Percentiles rank a stretch among this genome's conserved stretches.
Conservation (phyloP, 2,329 filamentous ascomycete genomes). For the Metarhizium sp. region DNA sequence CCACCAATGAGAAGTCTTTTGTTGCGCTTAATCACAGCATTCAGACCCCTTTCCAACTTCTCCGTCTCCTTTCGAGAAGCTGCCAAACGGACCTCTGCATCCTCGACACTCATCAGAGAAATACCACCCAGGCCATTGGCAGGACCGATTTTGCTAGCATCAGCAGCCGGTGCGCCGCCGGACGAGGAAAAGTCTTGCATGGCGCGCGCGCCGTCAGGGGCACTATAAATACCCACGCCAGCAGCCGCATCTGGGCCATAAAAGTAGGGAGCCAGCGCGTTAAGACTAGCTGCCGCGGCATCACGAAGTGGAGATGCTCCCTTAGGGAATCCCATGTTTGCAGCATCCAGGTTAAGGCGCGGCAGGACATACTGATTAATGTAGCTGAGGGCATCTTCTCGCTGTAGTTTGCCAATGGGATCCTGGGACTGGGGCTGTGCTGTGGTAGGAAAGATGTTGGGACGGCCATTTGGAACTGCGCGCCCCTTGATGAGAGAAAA, state of each 20-base stretch:
- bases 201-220: constrained; percentile 25
- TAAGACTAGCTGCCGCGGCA: constrained; percentile 39
- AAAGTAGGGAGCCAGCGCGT: constrained; percentile 47
- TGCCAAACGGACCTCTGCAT: constrained; percentile 47
- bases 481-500: constrained; percentile 56
- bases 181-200: constrained; percentile 24
- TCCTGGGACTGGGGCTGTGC: constrained; percentile 41
- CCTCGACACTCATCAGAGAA: constrained; percentile 51
- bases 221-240: constrained; percentile 34
- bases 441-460: constrained; percentile 49
- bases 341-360: constrained; percentile 42
- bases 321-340: constrained; percentile 33
- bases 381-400: constrained; percentile 57
- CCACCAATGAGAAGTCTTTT: constrained; percentile 37
- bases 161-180: constrained; percentile 13
- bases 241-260: constrained; percentile 37
- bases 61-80: constrained; percentile 51
- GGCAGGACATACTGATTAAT: constrained; percentile 62
- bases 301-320: constrained; percentile 30
- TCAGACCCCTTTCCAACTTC: constrained; percentile 51
- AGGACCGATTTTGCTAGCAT: constrained; percentile 20
- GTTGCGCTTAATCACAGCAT: constrained; percentile 52
- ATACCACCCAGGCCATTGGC: constrained; percentile 30
- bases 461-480: constrained; percentile 54
- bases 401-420: constrained; percentile 55